A percentile compares a stretch with the other conserved stretches of the same genome.
These are phyloP conservation scores for Phytophthora pisi DNA, from an alignment of 352 stramenopile species.

Conservation along the genomic window DNA sequence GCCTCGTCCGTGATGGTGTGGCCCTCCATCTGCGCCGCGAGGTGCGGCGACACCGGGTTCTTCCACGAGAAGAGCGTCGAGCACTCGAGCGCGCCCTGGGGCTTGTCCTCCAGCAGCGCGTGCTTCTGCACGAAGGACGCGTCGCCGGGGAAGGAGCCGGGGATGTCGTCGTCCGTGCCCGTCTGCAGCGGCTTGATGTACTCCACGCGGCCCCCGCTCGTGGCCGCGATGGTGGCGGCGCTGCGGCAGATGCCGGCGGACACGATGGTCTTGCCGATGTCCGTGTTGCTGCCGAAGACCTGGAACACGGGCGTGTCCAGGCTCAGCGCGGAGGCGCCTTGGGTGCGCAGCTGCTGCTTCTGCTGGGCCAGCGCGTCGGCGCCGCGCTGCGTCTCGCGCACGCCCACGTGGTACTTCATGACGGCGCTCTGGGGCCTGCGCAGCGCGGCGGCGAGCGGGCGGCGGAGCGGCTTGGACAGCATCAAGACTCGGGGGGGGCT, in stretches of 20 bases:
- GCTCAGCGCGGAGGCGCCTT: conserved; percentile 50
- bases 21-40: conserved; percentile 90
- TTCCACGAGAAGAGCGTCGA: conserved; percentile 95
- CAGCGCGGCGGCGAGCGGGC: background rate
- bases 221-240: conserved; percentile 36
- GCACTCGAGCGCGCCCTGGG: conserved; percentile 42
- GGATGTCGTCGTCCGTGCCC: conserved; percentile 65
- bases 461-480: conserved; percentile 30
- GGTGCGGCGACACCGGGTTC: conserved; percentile 94
- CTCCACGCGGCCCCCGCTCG: conserved; percentile 39
- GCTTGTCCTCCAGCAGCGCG: conserved; percentile 22
- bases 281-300: conserved; percentile 98
- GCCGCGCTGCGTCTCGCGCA: conserved; percentile 41
- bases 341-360: conserved; percentile 55
- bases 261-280: conserved; percentile 97
- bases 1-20: conserved; percentile 87
- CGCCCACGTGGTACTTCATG: conserved; percentile 53
- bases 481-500: conserved; percentile 14
- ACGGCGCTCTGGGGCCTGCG: background rate
- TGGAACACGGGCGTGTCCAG: conserved; percentile 83
- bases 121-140: conserved; percentile 85
- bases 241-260: conserved; percentile 92
- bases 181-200: conserved; percentile 99
- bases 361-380: conserved; percentile 46
- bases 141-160: conserved; percentile 72